These are phyloP conservation scores for Alternaria panax DNA, from an alignment of 2,329 filamentous ascomycete species.

Conservation along the genomic window DNA sequence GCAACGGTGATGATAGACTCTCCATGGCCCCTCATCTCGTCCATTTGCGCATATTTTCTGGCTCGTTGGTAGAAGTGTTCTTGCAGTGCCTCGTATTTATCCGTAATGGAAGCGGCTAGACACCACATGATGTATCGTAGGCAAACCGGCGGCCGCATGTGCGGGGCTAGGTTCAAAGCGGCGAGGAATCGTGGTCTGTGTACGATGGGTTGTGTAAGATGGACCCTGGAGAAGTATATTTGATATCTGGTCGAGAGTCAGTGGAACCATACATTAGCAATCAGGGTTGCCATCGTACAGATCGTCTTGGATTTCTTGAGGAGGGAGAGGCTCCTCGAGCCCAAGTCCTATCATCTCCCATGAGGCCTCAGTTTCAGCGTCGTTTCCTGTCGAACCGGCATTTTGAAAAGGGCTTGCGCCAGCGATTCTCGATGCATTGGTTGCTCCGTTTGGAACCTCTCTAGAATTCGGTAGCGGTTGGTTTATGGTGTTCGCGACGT, in stretches of 20 bases:
- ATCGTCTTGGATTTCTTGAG: constrained; percentile 82
- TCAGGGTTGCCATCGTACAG: constrained; percentile 62
- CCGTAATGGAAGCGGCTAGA: constrained; percentile 82
- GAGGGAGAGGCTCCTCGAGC: constrained; percentile 80
- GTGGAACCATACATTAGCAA: background rate
- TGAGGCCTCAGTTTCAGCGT: constrained; percentile 59
- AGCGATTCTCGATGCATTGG: constrained; percentile 26
- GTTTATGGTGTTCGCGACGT: constrained; percentile 42
- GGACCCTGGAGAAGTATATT: constrained; percentile 89
- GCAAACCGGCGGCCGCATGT: constrained; percentile 83
- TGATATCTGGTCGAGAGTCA: constrained; percentile 65
- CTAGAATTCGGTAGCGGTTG: constrained; percentile 31
- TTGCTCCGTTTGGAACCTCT: constrained; percentile 26
- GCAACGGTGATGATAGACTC: constrained; percentile 86
- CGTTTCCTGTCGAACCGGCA: constrained; percentile 20
- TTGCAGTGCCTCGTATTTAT: constrained; percentile 80
- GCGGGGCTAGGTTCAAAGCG: constrained; percentile 87
- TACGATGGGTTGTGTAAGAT: constrained; percentile 85
- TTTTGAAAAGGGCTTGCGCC: constrained; percentile 29
- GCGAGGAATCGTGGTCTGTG: constrained; percentile 87
- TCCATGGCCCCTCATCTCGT: constrained; percentile 91
- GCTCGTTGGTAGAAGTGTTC: constrained; percentile 90
- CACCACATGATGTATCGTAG: constrained; percentile 96
- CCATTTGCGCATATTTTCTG: constrained; percentile 86
- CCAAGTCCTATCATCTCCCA: constrained; percentile 90